Conservation (phyloP, 2,329 filamentous ascomycete genomes). For the Hypoxylon sp. region DNA sequence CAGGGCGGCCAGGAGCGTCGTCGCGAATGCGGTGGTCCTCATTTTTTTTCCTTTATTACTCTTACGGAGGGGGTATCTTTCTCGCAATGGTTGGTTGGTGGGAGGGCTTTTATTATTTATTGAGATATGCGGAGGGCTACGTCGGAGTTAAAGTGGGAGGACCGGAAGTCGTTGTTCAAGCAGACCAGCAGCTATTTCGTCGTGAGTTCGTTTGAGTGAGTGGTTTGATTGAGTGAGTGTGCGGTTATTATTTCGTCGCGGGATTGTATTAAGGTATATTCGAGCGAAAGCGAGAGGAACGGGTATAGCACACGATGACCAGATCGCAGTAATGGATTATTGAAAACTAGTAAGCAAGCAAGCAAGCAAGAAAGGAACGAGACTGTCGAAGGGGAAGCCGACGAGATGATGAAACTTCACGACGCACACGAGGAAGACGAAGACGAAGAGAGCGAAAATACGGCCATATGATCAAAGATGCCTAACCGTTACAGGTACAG, state of each 20-base stretch:
- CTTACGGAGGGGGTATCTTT: conserved; percentile 1
- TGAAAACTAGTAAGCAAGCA: conserved; percentile 15
- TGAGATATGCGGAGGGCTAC: too few species aligned
- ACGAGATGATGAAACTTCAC: neutral
- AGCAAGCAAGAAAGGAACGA: conserved; percentile 4
- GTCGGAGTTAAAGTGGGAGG: too few species aligned
- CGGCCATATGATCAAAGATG: conserved; percentile 31
- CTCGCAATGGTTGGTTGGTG: too few species aligned
- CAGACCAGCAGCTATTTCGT: conserved; percentile 19
- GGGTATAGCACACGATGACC: conserved; percentile 28
- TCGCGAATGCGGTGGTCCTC: conserved; percentile 55
- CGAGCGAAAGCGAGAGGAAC: conserved; percentile 1
- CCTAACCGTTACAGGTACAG: conserved; percentile 19
- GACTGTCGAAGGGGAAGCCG: neutral
- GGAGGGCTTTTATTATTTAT: neutral
- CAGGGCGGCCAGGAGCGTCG: conserved; percentile 59
- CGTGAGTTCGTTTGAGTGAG: neutral
- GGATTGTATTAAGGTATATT: neutral
- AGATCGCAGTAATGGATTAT: conserved; percentile 31
- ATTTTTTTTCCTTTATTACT: conserved; percentile 52
- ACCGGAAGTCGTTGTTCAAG: neutral
- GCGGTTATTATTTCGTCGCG: neutral
- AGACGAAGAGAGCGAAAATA: neutral
- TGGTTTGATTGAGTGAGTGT: neutral
- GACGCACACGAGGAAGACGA: conserved; percentile 14